Evolutionary conservation across 192 early-diverging fungal species (phyloP).

Genomic region (Geranomyces variabilis): DNA sequence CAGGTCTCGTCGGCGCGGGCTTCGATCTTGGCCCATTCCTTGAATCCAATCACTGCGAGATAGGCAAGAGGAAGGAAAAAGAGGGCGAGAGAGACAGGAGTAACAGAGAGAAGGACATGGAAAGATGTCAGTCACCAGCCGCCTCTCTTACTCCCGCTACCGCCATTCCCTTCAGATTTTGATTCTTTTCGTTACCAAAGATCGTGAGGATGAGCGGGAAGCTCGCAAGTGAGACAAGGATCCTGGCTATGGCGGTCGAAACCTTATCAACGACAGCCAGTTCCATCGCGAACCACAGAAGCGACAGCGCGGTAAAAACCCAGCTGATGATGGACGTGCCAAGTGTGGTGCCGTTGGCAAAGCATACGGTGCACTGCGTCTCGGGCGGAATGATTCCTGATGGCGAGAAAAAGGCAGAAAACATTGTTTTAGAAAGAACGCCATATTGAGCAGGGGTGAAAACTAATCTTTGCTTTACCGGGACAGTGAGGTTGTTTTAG

Average conservation of each 20-base stretch:
- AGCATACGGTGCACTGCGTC: constrained; percentile 15
- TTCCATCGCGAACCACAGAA: constrained; percentile 21
- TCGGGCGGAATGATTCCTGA: constrained; percentile 12
- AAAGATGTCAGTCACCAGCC: background rate
- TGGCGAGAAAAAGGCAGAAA: background rate
- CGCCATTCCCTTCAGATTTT: background rate
- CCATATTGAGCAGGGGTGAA: background rate
- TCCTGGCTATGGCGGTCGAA: constrained; percentile 22
- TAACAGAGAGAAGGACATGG: background rate
- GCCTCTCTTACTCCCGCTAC: background rate
- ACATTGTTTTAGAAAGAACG: background rate
- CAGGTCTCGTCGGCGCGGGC: constrained; percentile 1
- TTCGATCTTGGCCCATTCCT: constrained; percentile 25
- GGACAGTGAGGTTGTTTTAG: background rate
- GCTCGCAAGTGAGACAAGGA: constrained; percentile 2
- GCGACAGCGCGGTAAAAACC: constrained; percentile 21
- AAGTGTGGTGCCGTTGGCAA: constrained; percentile 20
- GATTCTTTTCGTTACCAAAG: constrained; percentile 9
- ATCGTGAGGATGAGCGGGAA: constrained; percentile 29
- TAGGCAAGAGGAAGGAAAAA: background rate
- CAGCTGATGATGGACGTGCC: constrained; percentile 19
- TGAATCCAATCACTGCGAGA: constrained; percentile 14
- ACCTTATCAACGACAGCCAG: constrained; percentile 5
- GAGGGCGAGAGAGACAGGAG: background rate
- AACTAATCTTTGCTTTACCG: too few species aligned